A percentile compares a stretch with the other conserved stretches of the same genome.
phyloP scores from a whole-genome alignment of 805 yeast genomes.

The Schwanniomyces sp. region DNA sequence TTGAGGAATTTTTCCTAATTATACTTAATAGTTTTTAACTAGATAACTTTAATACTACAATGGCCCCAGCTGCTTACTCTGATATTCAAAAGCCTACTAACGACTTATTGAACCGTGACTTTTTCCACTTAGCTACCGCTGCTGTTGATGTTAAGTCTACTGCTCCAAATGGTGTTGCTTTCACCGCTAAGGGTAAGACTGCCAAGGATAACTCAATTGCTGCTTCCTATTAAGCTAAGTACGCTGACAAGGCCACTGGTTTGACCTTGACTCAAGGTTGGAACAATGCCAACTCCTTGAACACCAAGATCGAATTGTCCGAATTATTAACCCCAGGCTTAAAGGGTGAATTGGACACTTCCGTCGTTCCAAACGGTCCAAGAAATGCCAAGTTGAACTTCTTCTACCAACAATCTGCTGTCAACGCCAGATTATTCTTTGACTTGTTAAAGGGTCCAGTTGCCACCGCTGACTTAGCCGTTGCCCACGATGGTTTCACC shows the following conservation, averaged over 20 bases:
- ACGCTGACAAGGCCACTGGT: constrained; percentile 89
- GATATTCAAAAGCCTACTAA: constrained; percentile 92
- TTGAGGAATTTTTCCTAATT: background rate
- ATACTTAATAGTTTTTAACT: background rate
- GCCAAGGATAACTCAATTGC: constrained; percentile 78
- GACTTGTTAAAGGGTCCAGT: constrained; percentile 94
- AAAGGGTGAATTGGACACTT: constrained; percentile 87
- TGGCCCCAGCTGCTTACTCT: constrained; percentile 82
- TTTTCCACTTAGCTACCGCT: constrained; percentile 88
- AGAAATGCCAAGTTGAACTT: constrained; percentile 89
- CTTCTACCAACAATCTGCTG: constrained; percentile 87
- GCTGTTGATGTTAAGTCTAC: constrained; percentile 85
- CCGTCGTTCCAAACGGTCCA: constrained; percentile 79
- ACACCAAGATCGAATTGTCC: constrained; percentile 89
- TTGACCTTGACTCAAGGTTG: constrained; percentile 95
- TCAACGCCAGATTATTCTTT: constrained; percentile 92
- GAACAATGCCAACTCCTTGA: constrained; percentile 90
- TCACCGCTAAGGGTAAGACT: constrained; percentile 90
- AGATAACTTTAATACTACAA: constrained; percentile 9
- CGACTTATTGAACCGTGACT: constrained; percentile 86
- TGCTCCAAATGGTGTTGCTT: constrained; percentile 95
- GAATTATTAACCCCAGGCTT: constrained; percentile 94
- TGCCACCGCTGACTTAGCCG: constrained; percentile 91
- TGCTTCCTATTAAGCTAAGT: constrained; percentile 88
- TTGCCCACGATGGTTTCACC: constrained; percentile 94